Evolutionary conservation across 108 stramenopile species (phyloP), one percentile per base, ranked within the genome.

Genomic region (Nitzschia putrida): DNA sequence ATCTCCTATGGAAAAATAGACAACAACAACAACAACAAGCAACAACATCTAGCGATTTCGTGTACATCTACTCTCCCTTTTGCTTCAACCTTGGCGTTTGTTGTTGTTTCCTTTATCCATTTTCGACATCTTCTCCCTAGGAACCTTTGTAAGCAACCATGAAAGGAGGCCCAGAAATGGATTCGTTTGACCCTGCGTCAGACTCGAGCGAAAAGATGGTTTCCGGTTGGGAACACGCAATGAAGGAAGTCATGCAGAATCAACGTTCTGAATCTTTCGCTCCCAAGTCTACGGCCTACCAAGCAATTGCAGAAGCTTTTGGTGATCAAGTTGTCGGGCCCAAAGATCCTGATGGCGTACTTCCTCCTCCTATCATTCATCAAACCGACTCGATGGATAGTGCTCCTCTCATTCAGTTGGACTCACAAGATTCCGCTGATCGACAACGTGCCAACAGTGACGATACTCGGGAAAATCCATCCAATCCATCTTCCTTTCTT

Each of bases 191-290:
- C 47, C 47, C 47, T 49, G 47, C 47, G n/a, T 16, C 14, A 18
- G 47, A 18, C n/a, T 18, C 14, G 13, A 25, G 39, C 53, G 66
- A 66, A 47, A 39, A 13, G 1, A 47, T 63, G 43, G 44, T 47
- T 18, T 45, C 61, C 0, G 61, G 61, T n/a, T 63, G 61, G 61
- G 61, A 63, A 63, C n/a, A 38, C 44, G 61, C 61, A 3, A 44
- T 63, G 44, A 38, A n/a, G 42, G 61, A 63, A 38, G 61, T 63
- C 18, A 20, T 45, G 8, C 43, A 63, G 44, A 44, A 63, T 8
- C n/a, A 59, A 59, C 12, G 38, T 39, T 59, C 39, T n/a, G 23
- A 55, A 13, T 7, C 54, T 13, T 41, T 40, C 22, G 38, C 18
- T 47, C 22, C 44, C 8, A 43, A 47, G 18, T 44, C 38, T 40